phyloP scores from a whole-genome alignment of 2,329 filamentous ascomycete species.

The Penicillium crustosum region DNA sequence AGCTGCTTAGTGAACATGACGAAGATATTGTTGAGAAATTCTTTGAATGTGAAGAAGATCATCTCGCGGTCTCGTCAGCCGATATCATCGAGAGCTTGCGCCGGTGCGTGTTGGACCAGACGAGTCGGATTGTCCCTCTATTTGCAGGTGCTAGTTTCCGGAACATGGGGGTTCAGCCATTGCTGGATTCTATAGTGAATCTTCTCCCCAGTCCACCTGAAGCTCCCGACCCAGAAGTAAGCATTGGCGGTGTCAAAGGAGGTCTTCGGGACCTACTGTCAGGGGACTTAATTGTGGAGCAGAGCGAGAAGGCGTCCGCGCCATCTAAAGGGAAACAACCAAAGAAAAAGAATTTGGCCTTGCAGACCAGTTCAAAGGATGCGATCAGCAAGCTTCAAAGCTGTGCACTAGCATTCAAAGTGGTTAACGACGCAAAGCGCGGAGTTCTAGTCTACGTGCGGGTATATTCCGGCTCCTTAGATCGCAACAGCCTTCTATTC shows the following conservation, averaged over 20 bases:
- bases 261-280: conserved; percentile 52
- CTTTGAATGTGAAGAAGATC: conserved; percentile 73
- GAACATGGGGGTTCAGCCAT: conserved; percentile 89
- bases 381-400: conserved; percentile 63
- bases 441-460: conserved; percentile 89
- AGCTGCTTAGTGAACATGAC: conserved; percentile 84
- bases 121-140: conserved; percentile 73
- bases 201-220: conserved; percentile 82
- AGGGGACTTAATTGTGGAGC: conserved; percentile 46
- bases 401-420: conserved; percentile 82
- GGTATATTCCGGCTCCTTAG: conserved; percentile 81
- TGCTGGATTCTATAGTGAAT: conserved; percentile 85
- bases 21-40: conserved; percentile 83
- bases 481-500: conserved; percentile 73
- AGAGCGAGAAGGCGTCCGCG: conserved; percentile 31
- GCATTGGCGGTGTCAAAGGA: conserved; percentile 59
- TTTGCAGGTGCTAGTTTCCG: conserved; percentile 91
- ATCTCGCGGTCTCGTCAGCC: conserved; percentile 62
- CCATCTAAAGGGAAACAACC: conserved; percentile 36
- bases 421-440: conserved; percentile 80
- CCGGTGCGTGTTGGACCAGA: conserved; percentile 65
- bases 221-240: conserved; percentile 75
- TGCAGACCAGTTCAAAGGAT: conserved; percentile 48
- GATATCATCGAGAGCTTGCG: conserved; percentile 74
- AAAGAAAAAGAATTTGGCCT: conserved; percentile 43